Evolutionary conservation across 768 basidiomycete genomes (phyloP).

Genomic region (Cystobasidium ongulense): DNA sequence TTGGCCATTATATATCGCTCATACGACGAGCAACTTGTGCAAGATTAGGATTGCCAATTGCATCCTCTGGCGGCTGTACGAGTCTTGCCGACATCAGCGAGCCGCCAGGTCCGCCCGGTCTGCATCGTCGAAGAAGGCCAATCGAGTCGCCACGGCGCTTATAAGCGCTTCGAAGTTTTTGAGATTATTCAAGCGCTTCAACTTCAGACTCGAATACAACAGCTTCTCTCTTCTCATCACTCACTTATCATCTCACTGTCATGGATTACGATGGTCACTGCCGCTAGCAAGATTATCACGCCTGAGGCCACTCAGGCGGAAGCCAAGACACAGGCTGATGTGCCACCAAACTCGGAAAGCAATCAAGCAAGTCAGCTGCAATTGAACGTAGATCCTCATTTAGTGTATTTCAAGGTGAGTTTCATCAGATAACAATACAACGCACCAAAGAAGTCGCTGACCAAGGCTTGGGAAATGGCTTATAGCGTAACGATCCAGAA

Average conservation of each 20-base stretch:
- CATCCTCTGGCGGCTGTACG: neutral
- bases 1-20: neutral
- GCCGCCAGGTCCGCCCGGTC: too few species aligned
- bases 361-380: neutral
- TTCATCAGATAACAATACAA: neutral
- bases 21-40: too few species aligned
- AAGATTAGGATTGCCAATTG: too few species aligned
- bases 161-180: too few species aligned
- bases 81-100: too few species aligned
- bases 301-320: neutral
- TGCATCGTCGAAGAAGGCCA: too few species aligned
- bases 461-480: neutral
- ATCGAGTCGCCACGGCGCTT: too few species aligned
- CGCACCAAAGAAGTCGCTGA: neutral
- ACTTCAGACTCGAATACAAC: too few species aligned
- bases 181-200: too few species aligned
- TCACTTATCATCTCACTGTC: too few species aligned
- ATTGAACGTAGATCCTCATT: conserved; percentile 10
- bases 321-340: neutral
- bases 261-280: neutral
- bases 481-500: conserved; percentile 17
- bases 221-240: neutral
- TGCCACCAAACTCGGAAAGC: neutral
- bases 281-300: neutral
- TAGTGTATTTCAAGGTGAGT: conserved; percentile 26